Evolutionary conservation across 169 alveolate species (phyloP).

Genomic region (Cryptosporidium parvum): DNA sequence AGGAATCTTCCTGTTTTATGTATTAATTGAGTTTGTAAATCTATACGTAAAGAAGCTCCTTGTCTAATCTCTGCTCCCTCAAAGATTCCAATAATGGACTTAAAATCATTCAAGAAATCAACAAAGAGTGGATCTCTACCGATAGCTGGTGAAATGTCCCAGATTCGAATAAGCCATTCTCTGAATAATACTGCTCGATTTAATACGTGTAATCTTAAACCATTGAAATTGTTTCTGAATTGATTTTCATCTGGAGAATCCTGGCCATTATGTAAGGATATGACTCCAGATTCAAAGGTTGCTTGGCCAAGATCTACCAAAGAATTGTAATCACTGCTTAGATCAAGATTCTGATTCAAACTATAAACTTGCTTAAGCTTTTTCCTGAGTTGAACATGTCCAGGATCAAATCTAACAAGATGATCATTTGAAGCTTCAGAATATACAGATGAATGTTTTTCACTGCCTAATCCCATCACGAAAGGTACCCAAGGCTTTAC

Average conservation of each 20-base stretch:
- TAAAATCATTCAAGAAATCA: neutral
- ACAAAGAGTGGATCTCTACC: slow-evolving; percentile 1
- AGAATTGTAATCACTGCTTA: neutral
- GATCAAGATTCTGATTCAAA: neutral
- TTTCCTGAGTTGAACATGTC: slow-evolving; percentile 15
- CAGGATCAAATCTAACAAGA: slow-evolving; percentile 4
- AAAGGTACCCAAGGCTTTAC: slow-evolving; percentile 24
- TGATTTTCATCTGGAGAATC: neutral
- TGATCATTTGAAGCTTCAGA: slow-evolving; percentile 1
- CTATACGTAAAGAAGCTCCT: neutral
- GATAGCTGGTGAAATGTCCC: neutral
- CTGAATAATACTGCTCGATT: slow-evolving; percentile 44
- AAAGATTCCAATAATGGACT: neutral
- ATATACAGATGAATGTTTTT: no score
- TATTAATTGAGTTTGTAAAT: neutral
- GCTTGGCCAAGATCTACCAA: slow-evolving; percentile 10
- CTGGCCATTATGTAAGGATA: neutral
- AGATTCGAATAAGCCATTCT: slow-evolving; percentile 40
- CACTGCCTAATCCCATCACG: neutral
- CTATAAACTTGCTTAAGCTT: neutral
- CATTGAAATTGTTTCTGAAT: neutral
- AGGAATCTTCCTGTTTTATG: neutral
- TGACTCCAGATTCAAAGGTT: neutral
- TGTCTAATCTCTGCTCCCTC: neutral
- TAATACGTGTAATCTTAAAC: neutral